These are phyloP conservation scores for Pythium rishiriense DNA, from an alignment of 352 stramenopile species.

Conservation along the genomic window DNA sequence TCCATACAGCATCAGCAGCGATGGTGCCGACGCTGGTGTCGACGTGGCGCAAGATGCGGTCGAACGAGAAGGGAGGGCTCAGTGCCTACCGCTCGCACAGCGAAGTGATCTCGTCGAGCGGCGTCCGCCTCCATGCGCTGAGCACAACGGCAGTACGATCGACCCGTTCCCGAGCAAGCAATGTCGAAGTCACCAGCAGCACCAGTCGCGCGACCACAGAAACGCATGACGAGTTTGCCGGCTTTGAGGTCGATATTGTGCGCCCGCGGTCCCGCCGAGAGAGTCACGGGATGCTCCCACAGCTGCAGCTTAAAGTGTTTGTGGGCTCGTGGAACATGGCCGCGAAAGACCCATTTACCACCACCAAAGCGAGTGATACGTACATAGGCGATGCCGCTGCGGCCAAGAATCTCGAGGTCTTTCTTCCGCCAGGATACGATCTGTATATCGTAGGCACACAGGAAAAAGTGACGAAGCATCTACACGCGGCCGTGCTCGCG, in stretches of 20 bases:
- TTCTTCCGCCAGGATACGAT: conserved; percentile 69
- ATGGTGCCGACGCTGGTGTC: conserved; percentile 22
- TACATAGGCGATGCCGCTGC: conserved; percentile 48
- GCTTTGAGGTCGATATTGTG: not conserved
- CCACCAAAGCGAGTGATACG: conserved; percentile 24
- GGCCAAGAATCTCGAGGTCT: conserved; percentile 36
- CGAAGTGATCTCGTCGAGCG: conserved; percentile 19
- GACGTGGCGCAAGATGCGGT: conserved; percentile 22
- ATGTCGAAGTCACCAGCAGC: conserved; percentile 10
- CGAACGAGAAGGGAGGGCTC: conserved; percentile 18
- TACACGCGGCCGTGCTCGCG: conserved; percentile 53
- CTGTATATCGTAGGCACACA: conserved; percentile 75
- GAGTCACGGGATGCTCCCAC: not conserved
- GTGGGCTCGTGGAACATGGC: conserved; percentile 79
- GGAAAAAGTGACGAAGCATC: conserved; percentile 67
- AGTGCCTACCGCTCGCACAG: conserved; percentile 19
- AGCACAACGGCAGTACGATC: conserved; percentile 1
- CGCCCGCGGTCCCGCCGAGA: not conserved
- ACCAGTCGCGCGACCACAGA: conserved; percentile 8
- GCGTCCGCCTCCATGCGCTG: conserved; percentile 16
- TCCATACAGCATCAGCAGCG: too few species aligned
- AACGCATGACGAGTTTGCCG: not conserved
- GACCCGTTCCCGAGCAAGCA: conserved; percentile 8
- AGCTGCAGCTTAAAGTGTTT: conserved; percentile 50
- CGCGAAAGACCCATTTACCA: conserved; percentile 56